Evolutionary conservation across 164 flowering plant genomes (phyloP), one percentile per base, ranked within the genome.

Genomic region (Piper longum): DNA sequence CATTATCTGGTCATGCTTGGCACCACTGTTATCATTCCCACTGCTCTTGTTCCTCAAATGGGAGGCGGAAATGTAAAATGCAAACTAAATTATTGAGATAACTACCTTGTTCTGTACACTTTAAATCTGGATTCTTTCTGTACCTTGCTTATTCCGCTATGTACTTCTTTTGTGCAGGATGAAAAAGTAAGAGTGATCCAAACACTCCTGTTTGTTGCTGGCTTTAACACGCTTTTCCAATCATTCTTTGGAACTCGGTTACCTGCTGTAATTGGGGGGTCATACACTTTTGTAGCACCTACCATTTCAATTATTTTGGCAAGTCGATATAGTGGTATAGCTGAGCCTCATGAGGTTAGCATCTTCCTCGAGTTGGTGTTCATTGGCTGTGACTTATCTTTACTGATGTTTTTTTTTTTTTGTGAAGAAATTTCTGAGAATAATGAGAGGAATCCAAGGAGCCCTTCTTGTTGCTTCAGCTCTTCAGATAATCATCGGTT

Each of bases 1-100:
- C 99, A 93, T 74, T 93, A 84, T 74, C 70, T 93, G 54, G 97
- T 93, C 62, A 87, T 93, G 96, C 95, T 93, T 9, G 96, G 96
- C 51, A 95, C 97, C n/a, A 81, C 93, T 0, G 97, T 88, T 61
- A 72, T 91, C 70, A 91, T 95, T 60, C 96, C 97, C 12, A 78
- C 85, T 67, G 80, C 92, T 66, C 91, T 95, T 61, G 96, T 93
- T 76, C 96, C 97, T 2, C 99, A 93, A 76, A 93, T 93, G 97
- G 99, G 99, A 67, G 99, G 97, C 67, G 88, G 89, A 75, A 84
- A 90, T 83, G 99, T 93, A 77, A 79, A 96, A 40, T 54, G 54
- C 19, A 36, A 43, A 72, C 26, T 56, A 59, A 45, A 48, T 69
- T 59, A 9, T n/a, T 60, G 36, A 26, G 36, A 26, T 26, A 26